Conservation (phyloP, 257 asterid genomes). For the Ilex asprella region DNA sequence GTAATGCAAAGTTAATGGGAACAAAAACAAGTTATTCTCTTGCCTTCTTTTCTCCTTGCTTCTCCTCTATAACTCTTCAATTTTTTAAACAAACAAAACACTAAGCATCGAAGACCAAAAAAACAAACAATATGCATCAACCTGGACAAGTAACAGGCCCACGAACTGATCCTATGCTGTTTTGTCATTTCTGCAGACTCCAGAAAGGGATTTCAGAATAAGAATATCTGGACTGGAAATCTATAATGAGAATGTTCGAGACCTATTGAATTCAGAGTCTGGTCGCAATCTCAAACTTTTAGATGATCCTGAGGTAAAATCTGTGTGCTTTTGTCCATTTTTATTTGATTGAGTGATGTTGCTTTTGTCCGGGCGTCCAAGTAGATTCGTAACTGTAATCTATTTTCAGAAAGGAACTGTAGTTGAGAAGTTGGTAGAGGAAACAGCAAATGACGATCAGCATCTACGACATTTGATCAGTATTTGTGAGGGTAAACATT, state of each 20-base stretch:
- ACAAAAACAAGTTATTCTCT: too few species aligned
- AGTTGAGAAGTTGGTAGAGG: slow-evolving; percentile 88
- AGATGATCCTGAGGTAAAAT: slow-evolving; percentile 86
- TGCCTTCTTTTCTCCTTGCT: too few species aligned
- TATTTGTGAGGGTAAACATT: slow-evolving; percentile 64
- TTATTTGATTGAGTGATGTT: neutral
- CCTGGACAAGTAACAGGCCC: slow-evolving; percentile 1
- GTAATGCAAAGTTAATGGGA: too few species aligned
- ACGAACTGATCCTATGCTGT: neutral
- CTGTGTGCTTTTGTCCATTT: neutral
- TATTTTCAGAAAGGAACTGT: slow-evolving; percentile 77
- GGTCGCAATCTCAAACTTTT: slow-evolving; percentile 85
- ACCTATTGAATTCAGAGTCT: slow-evolving; percentile 77
- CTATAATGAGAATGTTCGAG: slow-evolving; percentile 88
- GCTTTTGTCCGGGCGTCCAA: slow-evolving; percentile 6
- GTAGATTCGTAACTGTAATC: neutral
- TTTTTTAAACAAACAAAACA: too few species aligned
- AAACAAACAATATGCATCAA: neutral
- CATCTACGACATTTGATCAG: slow-evolving; percentile 68
- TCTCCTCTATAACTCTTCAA: too few species aligned
- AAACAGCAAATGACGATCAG: slow-evolving; percentile 68
- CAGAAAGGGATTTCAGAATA: slow-evolving; percentile 81
- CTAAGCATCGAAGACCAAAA: neutral
- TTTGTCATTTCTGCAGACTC: slow-evolving; percentile 47
- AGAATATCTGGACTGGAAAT: slow-evolving; percentile 87